Percentiles rank a stretch among this genome's conserved stretches.
phyloP scores from a whole-genome alignment of 192 early-diverging fungal species.

The Neocallimastix lanati region DNA sequence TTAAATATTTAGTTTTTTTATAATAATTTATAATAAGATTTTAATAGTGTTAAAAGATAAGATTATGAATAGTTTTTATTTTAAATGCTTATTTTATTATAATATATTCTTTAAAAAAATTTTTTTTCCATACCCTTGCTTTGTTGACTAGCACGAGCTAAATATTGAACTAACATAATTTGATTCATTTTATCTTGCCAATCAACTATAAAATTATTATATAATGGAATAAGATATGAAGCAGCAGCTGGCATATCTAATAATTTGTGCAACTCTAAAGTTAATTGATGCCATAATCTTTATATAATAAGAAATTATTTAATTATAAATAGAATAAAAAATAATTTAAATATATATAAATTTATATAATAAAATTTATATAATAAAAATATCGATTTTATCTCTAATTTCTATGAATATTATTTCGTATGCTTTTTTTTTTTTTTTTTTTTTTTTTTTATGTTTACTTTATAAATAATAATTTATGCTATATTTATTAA shows the following conservation, averaged over 20 bases:
- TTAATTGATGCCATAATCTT: constrained; percentile 97
- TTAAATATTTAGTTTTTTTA: too few relatives aligned
- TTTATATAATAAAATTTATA: neutral
- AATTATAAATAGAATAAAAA: neutral
- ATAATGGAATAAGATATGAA: constrained; percentile 59
- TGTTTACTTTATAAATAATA: too few relatives aligned
- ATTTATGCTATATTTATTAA: too few relatives aligned
- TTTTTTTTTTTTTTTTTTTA: too few relatives aligned
- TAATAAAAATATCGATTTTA: neutral
- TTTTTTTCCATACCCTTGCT: constrained; percentile 30
- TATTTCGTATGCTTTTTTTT: too few relatives aligned
- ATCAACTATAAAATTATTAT: constrained; percentile 78
- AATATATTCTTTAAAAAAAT: neutral
- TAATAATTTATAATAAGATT: too few relatives aligned
- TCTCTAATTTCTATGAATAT: too few relatives aligned
- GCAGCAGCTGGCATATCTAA: constrained; percentile 54
- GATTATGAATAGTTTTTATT: too few relatives aligned
- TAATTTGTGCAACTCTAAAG: constrained; percentile 43
- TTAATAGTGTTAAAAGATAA: too few relatives aligned
- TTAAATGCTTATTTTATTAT: too few relatives aligned
- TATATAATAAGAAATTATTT: neutral
- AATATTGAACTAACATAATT: constrained; percentile 71
- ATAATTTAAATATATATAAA: too few relatives aligned
- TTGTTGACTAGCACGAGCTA: constrained; percentile 52
- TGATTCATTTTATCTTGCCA: constrained; percentile 93